Evolutionary conservation across 2,329 filamentous ascomycete genomes (phyloP).

Genomic region (Aspergillus tanneri): DNA sequence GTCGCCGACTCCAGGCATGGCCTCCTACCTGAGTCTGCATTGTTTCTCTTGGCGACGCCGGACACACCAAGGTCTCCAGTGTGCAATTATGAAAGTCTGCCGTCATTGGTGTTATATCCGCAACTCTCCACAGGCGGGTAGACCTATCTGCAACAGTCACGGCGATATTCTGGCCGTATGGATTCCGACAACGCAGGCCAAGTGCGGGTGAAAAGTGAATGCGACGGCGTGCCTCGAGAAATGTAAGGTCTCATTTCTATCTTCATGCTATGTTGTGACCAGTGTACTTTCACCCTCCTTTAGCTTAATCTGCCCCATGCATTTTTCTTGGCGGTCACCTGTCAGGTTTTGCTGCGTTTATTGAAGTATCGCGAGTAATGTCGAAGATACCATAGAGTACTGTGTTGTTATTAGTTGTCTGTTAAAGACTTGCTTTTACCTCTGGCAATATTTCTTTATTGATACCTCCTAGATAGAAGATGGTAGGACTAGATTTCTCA

Average conservation of each 20-base stretch:
- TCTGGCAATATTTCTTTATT: slow-evolving; percentile 13
- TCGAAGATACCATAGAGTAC: slow-evolving; percentile 17
- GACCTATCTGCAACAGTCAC: too few species aligned
- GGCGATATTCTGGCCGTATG: too few species aligned
- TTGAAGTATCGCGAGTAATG: slow-evolving; percentile 15
- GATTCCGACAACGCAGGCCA: too few species aligned
- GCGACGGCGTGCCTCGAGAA: too few species aligned
- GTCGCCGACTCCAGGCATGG: background rate
- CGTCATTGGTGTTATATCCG: too few species aligned
- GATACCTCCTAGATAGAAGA: slow-evolving; percentile 15
- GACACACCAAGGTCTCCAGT: too few species aligned
- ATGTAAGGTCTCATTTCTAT: too few species aligned
- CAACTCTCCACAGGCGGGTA: too few species aligned
- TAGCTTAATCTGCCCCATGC: background rate
- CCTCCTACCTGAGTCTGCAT: background rate
- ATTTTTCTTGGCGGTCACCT: background rate
- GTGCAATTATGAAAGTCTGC: too few species aligned
- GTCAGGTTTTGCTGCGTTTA: background rate
- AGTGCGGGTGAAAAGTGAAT: too few species aligned
- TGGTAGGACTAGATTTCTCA: slow-evolving; percentile 15
- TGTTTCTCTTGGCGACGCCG: background rate
- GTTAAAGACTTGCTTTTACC: slow-evolving; percentile 9
- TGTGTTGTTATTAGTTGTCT: slow-evolving; percentile 5
- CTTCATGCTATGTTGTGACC: too few species aligned
- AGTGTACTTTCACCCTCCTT: background rate